phyloP scores from a whole-genome alignment of 73 alveolate genomes.

The Paramecium biaurelia region DNA sequence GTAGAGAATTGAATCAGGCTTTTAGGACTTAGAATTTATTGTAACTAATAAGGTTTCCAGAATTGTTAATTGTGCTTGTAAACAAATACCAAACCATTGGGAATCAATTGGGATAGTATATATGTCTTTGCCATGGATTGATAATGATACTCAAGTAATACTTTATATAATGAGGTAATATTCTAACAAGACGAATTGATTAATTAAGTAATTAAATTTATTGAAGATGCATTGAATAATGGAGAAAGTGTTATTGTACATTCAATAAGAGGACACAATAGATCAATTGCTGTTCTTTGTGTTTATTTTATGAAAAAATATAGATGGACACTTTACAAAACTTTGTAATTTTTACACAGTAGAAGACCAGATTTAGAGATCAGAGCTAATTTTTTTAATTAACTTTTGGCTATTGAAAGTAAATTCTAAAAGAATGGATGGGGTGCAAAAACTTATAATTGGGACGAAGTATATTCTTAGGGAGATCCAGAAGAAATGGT shows the following conservation, averaged over 20 bases:
- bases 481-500: slow-evolving; percentile 47
- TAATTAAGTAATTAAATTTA: slow-evolving; percentile 64
- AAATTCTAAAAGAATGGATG: slow-evolving; percentile 62
- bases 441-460: slow-evolving; percentile 75
- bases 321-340: slow-evolving; percentile 77
- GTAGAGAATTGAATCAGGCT: neutral
- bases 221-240: slow-evolving; percentile 73
- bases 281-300: slow-evolving; percentile 64
- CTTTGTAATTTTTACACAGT: slow-evolving; percentile 71
- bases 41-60: slow-evolving; percentile 91
- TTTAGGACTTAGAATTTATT: slow-evolving; percentile 86
- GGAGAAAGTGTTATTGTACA: slow-evolving; percentile 78
- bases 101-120: slow-evolving; percentile 92
- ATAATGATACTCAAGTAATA: slow-evolving; percentile 75
- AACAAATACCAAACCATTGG: slow-evolving; percentile 92
- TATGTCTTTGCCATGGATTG: slow-evolving; percentile 86
- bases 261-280: slow-evolving; percentile 75
- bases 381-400: slow-evolving; percentile 76
- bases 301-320: slow-evolving; percentile 73
- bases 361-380: slow-evolving; percentile 82
- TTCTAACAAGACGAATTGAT: slow-evolving; percentile 63
- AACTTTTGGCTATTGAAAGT: slow-evolving; percentile 71
- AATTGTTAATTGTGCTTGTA: slow-evolving; percentile 91
- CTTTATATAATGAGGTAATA: neutral
- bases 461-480: slow-evolving; percentile 71